Conservation (phyloP, 805 yeast genomes). For the Wickerhamomyces chaumierensis region DNA sequence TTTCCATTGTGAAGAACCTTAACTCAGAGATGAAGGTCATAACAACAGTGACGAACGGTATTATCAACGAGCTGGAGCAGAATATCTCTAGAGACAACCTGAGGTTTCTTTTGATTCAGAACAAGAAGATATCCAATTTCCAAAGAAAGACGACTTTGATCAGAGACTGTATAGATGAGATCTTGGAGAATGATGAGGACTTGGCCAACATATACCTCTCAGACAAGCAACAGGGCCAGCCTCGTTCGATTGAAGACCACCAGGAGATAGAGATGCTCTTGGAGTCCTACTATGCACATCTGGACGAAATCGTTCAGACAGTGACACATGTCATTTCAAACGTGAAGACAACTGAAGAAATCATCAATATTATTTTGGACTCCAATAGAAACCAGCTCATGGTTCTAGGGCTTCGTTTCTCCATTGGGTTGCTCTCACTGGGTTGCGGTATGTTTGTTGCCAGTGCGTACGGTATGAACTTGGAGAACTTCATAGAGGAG, state of each 20-base stretch:
- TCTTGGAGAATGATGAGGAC: constrained; percentile 81
- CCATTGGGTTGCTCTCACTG: constrained; percentile 72
- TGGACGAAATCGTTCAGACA: constrained; percentile 90
- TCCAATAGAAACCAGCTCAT: constrained; percentile 89
- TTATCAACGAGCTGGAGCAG: constrained; percentile 67
- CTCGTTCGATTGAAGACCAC: constrained; percentile 52
- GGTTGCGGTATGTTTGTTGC: constrained; percentile 76
- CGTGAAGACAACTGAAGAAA: constrained; percentile 88
- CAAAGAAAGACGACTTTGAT: constrained; percentile 75
- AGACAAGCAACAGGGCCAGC: constrained; percentile 36
- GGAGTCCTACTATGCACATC: constrained; percentile 83
- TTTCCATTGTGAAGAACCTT: constrained; percentile 67
- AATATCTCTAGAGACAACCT: constrained; percentile 73
- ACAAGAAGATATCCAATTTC: constrained; percentile 76
- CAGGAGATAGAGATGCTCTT: constrained; percentile 82
- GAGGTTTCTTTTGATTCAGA: constrained; percentile 68
- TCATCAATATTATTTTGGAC: constrained; percentile 84
- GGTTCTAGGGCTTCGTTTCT: constrained; percentile 75
- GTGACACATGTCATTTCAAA: constrained; percentile 70
- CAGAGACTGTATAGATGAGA: constrained; percentile 74
- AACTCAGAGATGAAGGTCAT: constrained; percentile 84
- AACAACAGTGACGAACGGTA: constrained; percentile 60
- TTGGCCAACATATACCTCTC: constrained; percentile 72
- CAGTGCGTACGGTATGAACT: constrained; percentile 91
- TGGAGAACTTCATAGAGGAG: constrained; percentile 87